Percentiles rank a stretch among this genome's conserved stretches.
Conservation (phyloP, 306 rosid genomes). For the Heteromeles arbutifolia region DNA sequence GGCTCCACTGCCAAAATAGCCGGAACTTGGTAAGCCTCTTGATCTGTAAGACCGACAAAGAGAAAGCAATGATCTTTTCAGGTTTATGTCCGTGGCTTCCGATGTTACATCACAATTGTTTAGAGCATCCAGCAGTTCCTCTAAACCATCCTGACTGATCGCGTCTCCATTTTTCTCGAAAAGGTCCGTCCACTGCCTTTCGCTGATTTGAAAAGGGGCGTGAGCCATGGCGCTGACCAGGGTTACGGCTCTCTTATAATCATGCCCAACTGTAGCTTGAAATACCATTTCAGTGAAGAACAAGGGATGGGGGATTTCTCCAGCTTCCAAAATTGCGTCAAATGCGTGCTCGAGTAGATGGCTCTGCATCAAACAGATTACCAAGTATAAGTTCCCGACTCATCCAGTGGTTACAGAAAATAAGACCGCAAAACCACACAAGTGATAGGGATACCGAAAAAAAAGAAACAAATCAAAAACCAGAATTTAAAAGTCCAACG, state of each 20-base stretch:
- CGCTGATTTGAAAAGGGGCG: conserved; percentile 71
- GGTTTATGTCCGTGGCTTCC: conserved; percentile 64
- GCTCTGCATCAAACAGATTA: conserved; percentile 49
- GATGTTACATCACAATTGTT: conserved; percentile 38
- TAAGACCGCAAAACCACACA: no score
- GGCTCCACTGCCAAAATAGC: conserved; percentile 17
- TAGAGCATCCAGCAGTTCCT: conserved; percentile 43
- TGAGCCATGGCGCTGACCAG: conserved; percentile 60
- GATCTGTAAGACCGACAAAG: conserved; percentile 35
- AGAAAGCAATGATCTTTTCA: conserved; percentile 47
- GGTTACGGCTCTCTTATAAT: conserved; percentile 54
- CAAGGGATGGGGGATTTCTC: conserved; percentile 54
- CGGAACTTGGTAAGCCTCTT: conserved; percentile 27
- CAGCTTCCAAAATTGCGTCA: conserved; percentile 65
- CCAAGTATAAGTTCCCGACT: conserved; percentile 5
- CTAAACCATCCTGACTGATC: conserved; percentile 37
- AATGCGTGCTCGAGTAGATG: conserved; percentile 84
- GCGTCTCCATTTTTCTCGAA: conserved; percentile 47
- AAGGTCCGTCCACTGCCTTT: conserved; percentile 65
- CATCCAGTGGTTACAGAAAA: no score
- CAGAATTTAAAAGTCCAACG: no score
- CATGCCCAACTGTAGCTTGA: conserved; percentile 47
- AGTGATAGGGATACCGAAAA: no score
- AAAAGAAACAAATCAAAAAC: no score
- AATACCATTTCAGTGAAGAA: conserved; percentile 64